Percentiles rank a stretch among this genome's conserved stretches.
Conservation (phyloP, 192 early-diverging fungal species). For the Diversispora epigaea region DNA sequence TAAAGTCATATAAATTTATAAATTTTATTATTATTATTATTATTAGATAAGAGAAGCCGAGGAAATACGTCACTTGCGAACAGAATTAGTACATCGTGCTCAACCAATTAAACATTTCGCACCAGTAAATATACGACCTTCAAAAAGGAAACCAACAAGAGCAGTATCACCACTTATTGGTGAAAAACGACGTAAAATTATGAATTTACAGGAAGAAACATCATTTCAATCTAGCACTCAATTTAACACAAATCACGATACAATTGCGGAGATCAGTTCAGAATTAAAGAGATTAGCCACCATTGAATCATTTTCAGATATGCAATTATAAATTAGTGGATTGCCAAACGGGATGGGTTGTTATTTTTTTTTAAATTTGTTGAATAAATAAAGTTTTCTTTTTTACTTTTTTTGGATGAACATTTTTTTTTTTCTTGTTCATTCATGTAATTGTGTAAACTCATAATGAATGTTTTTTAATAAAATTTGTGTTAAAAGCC, state of each 20-base stretch:
- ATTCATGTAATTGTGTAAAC: too few relatives aligned
- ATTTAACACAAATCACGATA: neutral
- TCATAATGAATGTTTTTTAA: too few relatives aligned
- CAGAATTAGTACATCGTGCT: constrained; percentile 1
- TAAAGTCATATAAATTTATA: neutral
- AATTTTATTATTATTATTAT: too few relatives aligned
- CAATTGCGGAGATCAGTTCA: neutral
- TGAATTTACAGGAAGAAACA: neutral
- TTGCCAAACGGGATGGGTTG: too few relatives aligned
- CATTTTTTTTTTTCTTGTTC: too few relatives aligned
- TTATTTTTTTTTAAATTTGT: too few relatives aligned
- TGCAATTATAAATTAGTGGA: too few relatives aligned
- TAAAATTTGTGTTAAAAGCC: too few relatives aligned
- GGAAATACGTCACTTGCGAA: constrained; percentile 14
- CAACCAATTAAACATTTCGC: neutral
- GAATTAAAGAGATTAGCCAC: neutral
- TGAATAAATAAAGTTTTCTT: too few relatives aligned
- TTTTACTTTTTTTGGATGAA: too few relatives aligned
- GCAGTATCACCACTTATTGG: constrained; percentile 24
- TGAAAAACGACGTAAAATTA: neutral
- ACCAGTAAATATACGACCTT: neutral
- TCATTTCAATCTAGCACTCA: neutral
- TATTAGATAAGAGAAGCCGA: neutral
- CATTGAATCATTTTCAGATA: neutral
- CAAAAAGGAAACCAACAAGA: neutral